phyloP scores from a whole-genome alignment of 2,329 filamentous ascomycete species.

The Neonectria hederae region DNA sequence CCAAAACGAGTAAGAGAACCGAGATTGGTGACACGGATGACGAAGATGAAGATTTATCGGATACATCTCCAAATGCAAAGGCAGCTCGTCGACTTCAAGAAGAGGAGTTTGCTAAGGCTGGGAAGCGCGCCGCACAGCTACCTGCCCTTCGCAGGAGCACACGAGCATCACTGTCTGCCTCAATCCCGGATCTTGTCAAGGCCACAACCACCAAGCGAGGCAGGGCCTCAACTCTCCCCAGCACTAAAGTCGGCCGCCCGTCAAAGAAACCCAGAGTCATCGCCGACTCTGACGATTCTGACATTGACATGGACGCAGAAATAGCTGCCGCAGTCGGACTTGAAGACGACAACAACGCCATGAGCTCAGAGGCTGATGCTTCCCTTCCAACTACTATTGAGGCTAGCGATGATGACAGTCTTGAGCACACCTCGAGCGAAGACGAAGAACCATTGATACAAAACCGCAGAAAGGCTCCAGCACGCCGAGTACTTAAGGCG shows the following conservation, averaged over 20 bases:
- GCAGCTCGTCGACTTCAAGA: slow-evolving; percentile 49
- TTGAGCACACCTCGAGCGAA: slow-evolving; percentile 39
- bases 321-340: slow-evolving; percentile 40
- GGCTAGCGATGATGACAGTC: slow-evolving; percentile 25
- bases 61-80: slow-evolving; percentile 41
- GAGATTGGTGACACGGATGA: slow-evolving; percentile 56
- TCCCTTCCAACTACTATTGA: slow-evolving; percentile 30
- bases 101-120: slow-evolving; percentile 43
- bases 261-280: slow-evolving; percentile 45
- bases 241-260: slow-evolving; percentile 31
- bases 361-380: slow-evolving; percentile 26
- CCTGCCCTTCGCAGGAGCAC: slow-evolving; percentile 27
- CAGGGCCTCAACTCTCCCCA: slow-evolving; percentile 36
- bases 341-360: slow-evolving; percentile 24
- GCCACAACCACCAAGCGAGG: slow-evolving; percentile 36
- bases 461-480: background rate
- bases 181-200: slow-evolving; percentile 19
- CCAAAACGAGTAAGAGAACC: slow-evolving; percentile 52
- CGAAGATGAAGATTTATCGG: slow-evolving; percentile 41
- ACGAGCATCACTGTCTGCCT: slow-evolving; percentile 15
- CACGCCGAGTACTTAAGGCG: background rate
- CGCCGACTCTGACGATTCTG: slow-evolving; percentile 45
- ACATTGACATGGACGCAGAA: slow-evolving; percentile 47
- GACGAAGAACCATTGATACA: slow-evolving; percentile 42
- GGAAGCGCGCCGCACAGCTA: slow-evolving; percentile 8